Evolutionary conservation across 2,329 filamentous ascomycete species (phyloP), one percentile per base, ranked within the genome.

Genomic region (Mycogone perniciosa): DNA sequence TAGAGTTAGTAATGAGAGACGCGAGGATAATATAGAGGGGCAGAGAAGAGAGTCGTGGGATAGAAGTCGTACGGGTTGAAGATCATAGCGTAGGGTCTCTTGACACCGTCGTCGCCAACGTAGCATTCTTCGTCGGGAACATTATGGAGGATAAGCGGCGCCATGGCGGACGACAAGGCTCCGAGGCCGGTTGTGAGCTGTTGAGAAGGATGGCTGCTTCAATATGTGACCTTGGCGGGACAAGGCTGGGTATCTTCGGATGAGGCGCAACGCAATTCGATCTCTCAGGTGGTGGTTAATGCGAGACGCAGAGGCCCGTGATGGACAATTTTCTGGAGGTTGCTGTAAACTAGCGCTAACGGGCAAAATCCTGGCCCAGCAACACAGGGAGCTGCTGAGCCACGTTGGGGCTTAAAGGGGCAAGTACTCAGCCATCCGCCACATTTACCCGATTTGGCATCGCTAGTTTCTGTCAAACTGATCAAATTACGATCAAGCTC

Each of bases 101-200:
- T 79, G 56, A 85, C 64, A 54, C 82, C 82, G 67, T 85, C 82
- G 48, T 84, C 80, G 51, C 82, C 82, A 5, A 81, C 69, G 63
- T 84, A 85, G 45, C 82, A 77, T 63, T 85, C 82, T 46, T 85
- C 82, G 57, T 85, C 82, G 51, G 82, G 81, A 56, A 85, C 82
- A 63, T 84, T 85, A 63, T 86, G 82, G 33, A 86, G 71, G 61
- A 85, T 84, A 52, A 85, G 71, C 58, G 82, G 82, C 51, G 81
- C 76, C 81, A 84, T 85, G 52, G 13, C 10, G 48, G 29, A 31
- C n/a, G 27, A 29, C 7, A 30, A 20, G 42, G 31, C 29, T 34
- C 39, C 5, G 11, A 7, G 13, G 39, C 39, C 39, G 39, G 29
- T 38, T 13, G 20, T 27, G 5, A n/a, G 33, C 20, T 34, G 5